A percentile compares a stretch with the other conserved stretches of the same genome.
Conservation (phyloP, 129 eudicot species). For the sunflower (Helianthus annuus) region HanXRQr2.0-SUNRISE NC_035442.2:166975745-166976244, state of each 20-base stretch:
- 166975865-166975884: neutral
- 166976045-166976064: too few species aligned
- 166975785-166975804: neutral
- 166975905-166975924: neutral
- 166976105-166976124: too few species aligned
- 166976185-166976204: neutral
- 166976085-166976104: too few species aligned
- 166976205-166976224: conserved; percentile 7
- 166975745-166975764: conserved; percentile 9
- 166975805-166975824: neutral
- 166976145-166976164: neutral
- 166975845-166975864: neutral
- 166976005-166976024: neutral
- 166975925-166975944: neutral
- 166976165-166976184: conserved; percentile 2
- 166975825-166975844: conserved; percentile 14
- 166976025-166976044: too few species aligned
- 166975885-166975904: neutral
- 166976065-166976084: too few species aligned
- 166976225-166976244: conserved; percentile 11
- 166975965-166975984: neutral
- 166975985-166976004: neutral
- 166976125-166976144: too few species aligned
- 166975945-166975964: neutral
- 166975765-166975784: conserved; percentile 1